phyloP scores from a whole-genome alignment of 1,139 yeast species.

The Spathaspora sp. region DNA sequence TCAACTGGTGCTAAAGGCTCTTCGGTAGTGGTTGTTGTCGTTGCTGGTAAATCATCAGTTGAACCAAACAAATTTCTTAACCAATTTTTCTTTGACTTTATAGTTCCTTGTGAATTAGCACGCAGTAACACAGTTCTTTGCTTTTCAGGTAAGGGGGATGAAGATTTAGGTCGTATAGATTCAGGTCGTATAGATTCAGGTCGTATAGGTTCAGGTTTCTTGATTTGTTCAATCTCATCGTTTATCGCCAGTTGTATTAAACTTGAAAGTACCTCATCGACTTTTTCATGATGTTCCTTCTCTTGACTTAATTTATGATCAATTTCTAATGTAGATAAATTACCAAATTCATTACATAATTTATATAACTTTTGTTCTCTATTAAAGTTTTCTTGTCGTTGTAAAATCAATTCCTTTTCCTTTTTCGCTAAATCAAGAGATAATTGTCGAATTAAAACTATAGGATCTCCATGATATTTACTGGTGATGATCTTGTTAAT shows the following conservation, averaged over 20 bases:
- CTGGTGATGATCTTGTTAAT: conserved; percentile 29
- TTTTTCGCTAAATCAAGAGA: conserved; percentile 49
- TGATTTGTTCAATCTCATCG: not conserved
- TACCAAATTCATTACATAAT: conserved; percentile 45
- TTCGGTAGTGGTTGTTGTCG: not conserved
- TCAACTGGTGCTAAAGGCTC: conserved; percentile 41
- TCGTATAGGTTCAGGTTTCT: not conserved
- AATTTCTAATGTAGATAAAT: conserved; percentile 41
- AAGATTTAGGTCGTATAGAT: not conserved
- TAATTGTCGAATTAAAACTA: conserved; percentile 44
- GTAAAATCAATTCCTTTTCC: conserved; percentile 45
- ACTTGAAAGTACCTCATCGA: conserved; percentile 7
- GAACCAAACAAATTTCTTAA: conserved; percentile 20
- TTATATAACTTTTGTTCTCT: conserved; percentile 45
- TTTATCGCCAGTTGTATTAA: conserved; percentile 7
- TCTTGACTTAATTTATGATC: conserved; percentile 24
- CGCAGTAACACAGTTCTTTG: not conserved
- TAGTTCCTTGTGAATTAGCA: not conserved
- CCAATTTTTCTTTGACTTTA: conserved; percentile 15
- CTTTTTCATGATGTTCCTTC: not conserved
- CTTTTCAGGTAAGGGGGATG: not conserved
- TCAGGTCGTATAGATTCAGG: not conserved
- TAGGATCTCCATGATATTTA: conserved; percentile 39
- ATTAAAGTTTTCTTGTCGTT: conserved; percentile 40
- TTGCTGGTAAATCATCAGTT: conserved; percentile 15